Evolutionary conservation across 192 early-diverging fungal genomes (phyloP).

Genomic region (Coemansia sp.): DNA sequence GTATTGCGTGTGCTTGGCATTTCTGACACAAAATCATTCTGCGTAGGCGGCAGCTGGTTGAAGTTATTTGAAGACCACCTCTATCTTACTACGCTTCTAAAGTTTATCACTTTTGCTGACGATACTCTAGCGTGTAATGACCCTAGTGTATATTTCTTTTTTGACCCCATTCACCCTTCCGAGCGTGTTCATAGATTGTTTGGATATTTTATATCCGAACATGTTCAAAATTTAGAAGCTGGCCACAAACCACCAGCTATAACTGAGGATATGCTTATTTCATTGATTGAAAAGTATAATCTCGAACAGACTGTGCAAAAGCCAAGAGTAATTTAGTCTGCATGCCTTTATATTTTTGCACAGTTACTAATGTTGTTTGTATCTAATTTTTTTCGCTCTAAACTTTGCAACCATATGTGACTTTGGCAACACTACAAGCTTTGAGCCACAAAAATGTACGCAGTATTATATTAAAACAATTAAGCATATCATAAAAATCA

Average conservation of each 20-base stretch:
- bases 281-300: conserved; percentile 16
- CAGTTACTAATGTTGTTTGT: too few relatives aligned
- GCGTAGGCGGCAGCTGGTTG: conserved; percentile 29
- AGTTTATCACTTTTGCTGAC: conserved; percentile 1
- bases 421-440: too few relatives aligned
- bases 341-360: too few relatives aligned
- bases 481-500: too few relatives aligned
- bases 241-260: background rate
- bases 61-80: conserved; percentile 29
- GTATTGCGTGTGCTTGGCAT: conserved; percentile 17
- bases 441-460: too few relatives aligned
- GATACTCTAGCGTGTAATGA: conserved; percentile 8
- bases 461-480: too few relatives aligned
- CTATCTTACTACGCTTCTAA: conserved; percentile 7
- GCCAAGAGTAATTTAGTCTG: conserved; percentile 3
- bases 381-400: background rate
- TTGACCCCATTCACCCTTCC: conserved; percentile 41
- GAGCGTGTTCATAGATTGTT: conserved; percentile 43
- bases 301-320: conserved; percentile 11
- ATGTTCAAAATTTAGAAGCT: background rate
- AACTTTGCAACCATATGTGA: too few relatives aligned
- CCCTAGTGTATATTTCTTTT: conserved; percentile 19
- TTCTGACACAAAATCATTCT: conserved; percentile 19
- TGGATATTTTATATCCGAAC: conserved; percentile 23
- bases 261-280: conserved; percentile 13